These are phyloP conservation scores for Yamadazyma trypodendri DNA, from an alignment of 1,139 yeast genomes.

Conservation along the genomic window DNA sequence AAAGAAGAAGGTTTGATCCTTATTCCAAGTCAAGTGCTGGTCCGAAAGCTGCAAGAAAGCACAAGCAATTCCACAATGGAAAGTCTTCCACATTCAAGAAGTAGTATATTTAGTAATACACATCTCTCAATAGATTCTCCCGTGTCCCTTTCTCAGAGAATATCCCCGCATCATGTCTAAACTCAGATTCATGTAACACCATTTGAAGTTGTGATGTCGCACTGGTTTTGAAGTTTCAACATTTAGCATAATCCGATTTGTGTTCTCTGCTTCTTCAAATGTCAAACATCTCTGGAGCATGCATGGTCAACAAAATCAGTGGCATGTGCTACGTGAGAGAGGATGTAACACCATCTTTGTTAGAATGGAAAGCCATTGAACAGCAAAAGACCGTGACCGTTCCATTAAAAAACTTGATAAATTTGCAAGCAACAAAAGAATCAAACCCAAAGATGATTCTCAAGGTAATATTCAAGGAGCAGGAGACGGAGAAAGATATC, in stretches of 20 bases:
- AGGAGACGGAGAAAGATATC: slow-evolving; percentile 39
- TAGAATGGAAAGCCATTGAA: slow-evolving; percentile 74
- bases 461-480: slow-evolving; percentile 47
- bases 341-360: slow-evolving; percentile 61
- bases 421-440: slow-evolving; percentile 74
- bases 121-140: too few relatives aligned
- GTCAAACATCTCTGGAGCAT: slow-evolving; percentile 56
- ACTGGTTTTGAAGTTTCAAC: neutral
- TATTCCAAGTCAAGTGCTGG: slow-evolving; percentile 48
- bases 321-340: slow-evolving; percentile 69
- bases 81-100: slow-evolving; percentile 49
- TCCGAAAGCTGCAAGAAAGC: slow-evolving; percentile 51
- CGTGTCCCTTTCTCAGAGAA: too few relatives aligned
- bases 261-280: neutral
- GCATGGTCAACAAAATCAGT: slow-evolving; percentile 61
- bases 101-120: too few relatives aligned
- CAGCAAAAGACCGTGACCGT: slow-evolving; percentile 48
- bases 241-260: neutral
- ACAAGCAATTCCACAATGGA: slow-evolving; percentile 40
- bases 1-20: slow-evolving; percentile 62
- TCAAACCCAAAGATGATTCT: slow-evolving; percentile 68
- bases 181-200: too few relatives aligned
- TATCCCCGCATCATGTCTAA: too few relatives aligned
- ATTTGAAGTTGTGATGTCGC: too few relatives aligned
- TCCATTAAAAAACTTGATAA: slow-evolving; percentile 52